Base-by-base conservation (phyloP, 2,329 filamentous ascomycete genomes). In the Cladosporium sp. region DNA sequence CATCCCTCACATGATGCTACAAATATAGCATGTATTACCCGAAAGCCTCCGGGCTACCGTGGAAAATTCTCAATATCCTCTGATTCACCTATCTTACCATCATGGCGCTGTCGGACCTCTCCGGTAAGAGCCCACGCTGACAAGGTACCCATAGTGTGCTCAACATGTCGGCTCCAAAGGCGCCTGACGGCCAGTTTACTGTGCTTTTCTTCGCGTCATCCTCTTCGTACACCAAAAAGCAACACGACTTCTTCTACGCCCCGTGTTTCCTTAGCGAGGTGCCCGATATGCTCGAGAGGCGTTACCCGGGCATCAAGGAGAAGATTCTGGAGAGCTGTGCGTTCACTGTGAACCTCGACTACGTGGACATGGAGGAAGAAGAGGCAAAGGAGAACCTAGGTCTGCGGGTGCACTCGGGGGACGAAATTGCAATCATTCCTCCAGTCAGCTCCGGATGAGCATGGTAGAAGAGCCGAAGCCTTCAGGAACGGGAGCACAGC, bases 381-480 rank as follows among this genome's bases (percentile, higher is more conserved):
- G 77, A 77, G 21, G 77, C 76, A 14, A 78, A 78, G 56, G 79
- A 79, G 21, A 73, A 72, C 18, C 73, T 75, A 10, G 79, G 79
- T 18, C 70, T 82, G 28, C 75, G 86, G 64, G 90, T 96, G 65
- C 79, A 87, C 60, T 86, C 87, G 68, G 91, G 89, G 30, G 92
- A 96, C 74, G 92, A 96, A 79, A 91, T 96, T 64, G 92, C 90
- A 49, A 90, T 96, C 39, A 94, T 96, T 65, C 92, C 92, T 36
- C 92, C 92, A 11, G 92, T 96, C 70, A 96, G 92, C 81, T 93
- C 92, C 43, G 92, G 92, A 5, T 95, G 77, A 85, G 56, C 28
- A 21, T 32, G 28, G 16, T 3, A 11, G 16, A 13, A 28, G 25
- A 30, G 51, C 10, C 5, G 18, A 10, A 14, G 6, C 10, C 1